Conservation (phyloP, 352 stramenopile species). For the Globisporangium okanoganense region DNA sequence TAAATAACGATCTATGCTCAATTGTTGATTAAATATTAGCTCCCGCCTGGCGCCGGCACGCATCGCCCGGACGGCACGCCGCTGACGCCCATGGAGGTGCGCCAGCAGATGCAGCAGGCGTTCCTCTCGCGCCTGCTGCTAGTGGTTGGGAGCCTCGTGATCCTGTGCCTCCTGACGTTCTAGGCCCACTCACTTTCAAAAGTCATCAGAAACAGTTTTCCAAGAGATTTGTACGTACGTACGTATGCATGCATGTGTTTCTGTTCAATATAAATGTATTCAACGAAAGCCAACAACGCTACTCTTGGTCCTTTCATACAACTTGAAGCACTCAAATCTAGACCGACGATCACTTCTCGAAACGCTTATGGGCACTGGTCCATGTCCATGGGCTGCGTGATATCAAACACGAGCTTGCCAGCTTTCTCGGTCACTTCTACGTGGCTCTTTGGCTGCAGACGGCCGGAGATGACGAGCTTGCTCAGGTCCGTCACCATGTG, state of each 20-base stretch:
- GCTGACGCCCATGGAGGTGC: slow-evolving; percentile 43
- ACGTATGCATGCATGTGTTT: no score
- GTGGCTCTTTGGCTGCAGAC: slow-evolving; percentile 60
- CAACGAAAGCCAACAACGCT: no score
- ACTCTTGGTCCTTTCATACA: no score
- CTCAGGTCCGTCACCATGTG: slow-evolving; percentile 90
- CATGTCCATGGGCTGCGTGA: slow-evolving; percentile 36
- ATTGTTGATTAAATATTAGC: slow-evolving; percentile 16
- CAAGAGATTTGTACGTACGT: neutral
- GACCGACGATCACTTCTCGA: no score
- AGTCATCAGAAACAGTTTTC: neutral
- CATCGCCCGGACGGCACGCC: slow-evolving; percentile 42
- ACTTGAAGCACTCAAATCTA: no score
- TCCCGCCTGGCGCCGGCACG: slow-evolving; percentile 29
- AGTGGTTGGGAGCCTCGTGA: slow-evolving; percentile 64
- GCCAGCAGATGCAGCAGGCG: slow-evolving; percentile 65
- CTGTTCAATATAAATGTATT: no score
- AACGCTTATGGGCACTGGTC: slow-evolving; percentile 14
- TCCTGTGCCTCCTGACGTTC: slow-evolving; percentile 69
- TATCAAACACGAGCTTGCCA: slow-evolving; percentile 49
- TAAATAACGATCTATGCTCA: neutral
- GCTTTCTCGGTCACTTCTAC: slow-evolving; percentile 47
- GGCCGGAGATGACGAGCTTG: slow-evolving; percentile 57
- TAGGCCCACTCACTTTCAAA: slow-evolving; percentile 30
- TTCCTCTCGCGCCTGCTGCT: slow-evolving; percentile 73